Conservation (phyloP, 192 early-diverging fungal species). For the Coemansia sp. region DNA sequence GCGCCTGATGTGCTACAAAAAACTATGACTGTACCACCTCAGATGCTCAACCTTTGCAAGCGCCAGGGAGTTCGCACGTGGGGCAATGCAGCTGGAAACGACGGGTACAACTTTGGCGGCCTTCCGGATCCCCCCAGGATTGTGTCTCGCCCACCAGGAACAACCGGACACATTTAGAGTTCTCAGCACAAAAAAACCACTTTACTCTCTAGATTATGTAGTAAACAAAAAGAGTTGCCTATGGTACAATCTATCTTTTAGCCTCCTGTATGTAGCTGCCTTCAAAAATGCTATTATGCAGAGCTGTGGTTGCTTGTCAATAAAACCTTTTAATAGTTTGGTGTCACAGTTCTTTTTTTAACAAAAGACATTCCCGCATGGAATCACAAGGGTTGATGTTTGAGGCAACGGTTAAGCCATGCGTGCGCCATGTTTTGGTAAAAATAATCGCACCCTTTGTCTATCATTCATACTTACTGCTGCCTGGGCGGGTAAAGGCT, state of each 20-base stretch:
- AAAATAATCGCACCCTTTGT: not conserved
- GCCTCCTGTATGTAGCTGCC: not conserved
- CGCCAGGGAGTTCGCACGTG: constrained; percentile 52
- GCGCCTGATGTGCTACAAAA: constrained; percentile 61
- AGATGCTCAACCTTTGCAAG: constrained; percentile 60
- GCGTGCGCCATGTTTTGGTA: not conserved
- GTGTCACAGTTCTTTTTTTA: not conserved
- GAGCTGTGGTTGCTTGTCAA: no score
- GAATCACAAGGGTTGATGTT: not conserved
- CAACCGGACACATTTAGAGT: not conserved
- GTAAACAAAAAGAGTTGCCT: not conserved
- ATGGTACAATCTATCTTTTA: not conserved
- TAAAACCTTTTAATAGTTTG: not conserved
- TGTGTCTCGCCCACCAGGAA: not conserved
- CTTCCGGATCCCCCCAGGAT: constrained; percentile 40
- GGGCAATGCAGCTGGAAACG: constrained; percentile 78
- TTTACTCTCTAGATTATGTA: not conserved
- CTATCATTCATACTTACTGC: not conserved
- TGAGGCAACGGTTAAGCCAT: not conserved
- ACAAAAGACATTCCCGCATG: not conserved
- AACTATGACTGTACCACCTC: constrained; percentile 50
- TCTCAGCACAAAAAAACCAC: not conserved
- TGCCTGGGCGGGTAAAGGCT: no score
- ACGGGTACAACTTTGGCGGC: constrained; percentile 62
- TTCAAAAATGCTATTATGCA: not conserved